Base-by-base conservation (phyloP, 2,329 filamentous ascomycete genomes). In the Keithomyces neogunnii region DNA sequence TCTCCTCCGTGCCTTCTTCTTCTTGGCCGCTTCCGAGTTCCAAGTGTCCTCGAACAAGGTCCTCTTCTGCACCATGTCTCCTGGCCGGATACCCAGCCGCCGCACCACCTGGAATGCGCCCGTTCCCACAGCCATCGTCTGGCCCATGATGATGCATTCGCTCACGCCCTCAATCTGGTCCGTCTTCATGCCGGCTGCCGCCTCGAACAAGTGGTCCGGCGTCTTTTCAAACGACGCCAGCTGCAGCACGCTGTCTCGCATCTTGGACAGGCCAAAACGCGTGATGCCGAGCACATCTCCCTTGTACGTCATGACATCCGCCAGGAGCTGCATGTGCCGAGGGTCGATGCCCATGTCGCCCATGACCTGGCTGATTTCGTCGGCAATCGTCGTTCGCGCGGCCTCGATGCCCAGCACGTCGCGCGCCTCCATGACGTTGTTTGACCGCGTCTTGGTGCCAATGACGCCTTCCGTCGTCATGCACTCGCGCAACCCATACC, bases 281-380 rank as follows among this genome's bases (percentile, higher is more conserved):
- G 93, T 99, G 65, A 99, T 99, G 48, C 93, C 93, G 19, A 96
- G 79, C 0, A 99, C 88, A 60, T 97, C 92, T 48, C 93, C 93
- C 73, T 96, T 97, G 78, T 92, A 97, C 1, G 93, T 97, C 93
- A 99, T 99, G 50, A 96, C 91, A 63, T 99, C 93, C 9, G 93
- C 92, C 2, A 99, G 81, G 19, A 99, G 80, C 66, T 96, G 87
- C 90, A 99, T 97, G 72, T 99, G 93, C 51, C 93, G 88, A 44
- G 91, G 92, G 69, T 99, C 93, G 62, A 99, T 97, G 68, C 82
- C 84, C 90, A 99, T 96, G 66, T 86, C 84, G 36, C 82, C 82
- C 91, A 97, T 99, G 64, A 97, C 93, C 49, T 79, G 77, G 49
- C 78, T 80, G 62, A 99, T 97, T 73, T 99, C 93, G 45, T 80